Conservation (phyloP, 1,284 basidiomycete species). For the Sanghuangporus sanghuang region DNA sequence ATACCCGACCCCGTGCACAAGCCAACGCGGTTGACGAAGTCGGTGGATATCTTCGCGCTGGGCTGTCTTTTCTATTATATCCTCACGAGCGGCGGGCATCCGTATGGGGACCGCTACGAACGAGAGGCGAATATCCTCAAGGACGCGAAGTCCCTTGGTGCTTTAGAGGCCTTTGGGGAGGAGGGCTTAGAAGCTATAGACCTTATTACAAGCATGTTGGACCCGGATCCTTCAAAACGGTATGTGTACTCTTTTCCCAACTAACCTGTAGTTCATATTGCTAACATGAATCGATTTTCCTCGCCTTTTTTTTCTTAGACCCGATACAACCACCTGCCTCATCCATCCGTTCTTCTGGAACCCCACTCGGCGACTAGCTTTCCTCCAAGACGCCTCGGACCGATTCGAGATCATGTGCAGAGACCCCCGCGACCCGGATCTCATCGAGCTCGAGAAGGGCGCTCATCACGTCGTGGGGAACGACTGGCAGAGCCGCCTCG, state of each 20-base stretch:
- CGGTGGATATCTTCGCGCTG: slow-evolving; percentile 90
- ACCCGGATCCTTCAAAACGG: slow-evolving; percentile 69
- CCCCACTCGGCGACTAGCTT: slow-evolving; percentile 77
- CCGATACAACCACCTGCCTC: slow-evolving; percentile 81
- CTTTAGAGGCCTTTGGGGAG: slow-evolving; percentile 80
- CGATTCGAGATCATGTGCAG: slow-evolving; percentile 97
- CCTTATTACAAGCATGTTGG: slow-evolving; percentile 74
- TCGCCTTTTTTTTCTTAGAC: slow-evolving; percentile 43
- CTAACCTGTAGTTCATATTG: too few relatives aligned
- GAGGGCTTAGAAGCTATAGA: slow-evolving; percentile 84
- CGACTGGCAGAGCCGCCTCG: slow-evolving; percentile 87
- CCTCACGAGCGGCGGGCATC: slow-evolving; percentile 83
- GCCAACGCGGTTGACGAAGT: slow-evolving; percentile 77
- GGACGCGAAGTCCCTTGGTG: slow-evolving; percentile 63
- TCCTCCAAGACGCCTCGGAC: slow-evolving; percentile 96
- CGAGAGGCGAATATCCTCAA: slow-evolving; percentile 90
- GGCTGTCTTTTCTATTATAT: slow-evolving; percentile 93
- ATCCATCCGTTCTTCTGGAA: slow-evolving; percentile 98
- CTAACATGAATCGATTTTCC: background rate
- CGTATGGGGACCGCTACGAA: slow-evolving; percentile 88
- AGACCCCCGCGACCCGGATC: slow-evolving; percentile 77
- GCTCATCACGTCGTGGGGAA: slow-evolving; percentile 68
- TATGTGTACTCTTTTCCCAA: slow-evolving; percentile 36
- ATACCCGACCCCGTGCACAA: slow-evolving; percentile 32
- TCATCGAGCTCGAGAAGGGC: slow-evolving; percentile 72